Conservation (phyloP, 2,329 filamentous ascomycete genomes). For the Trichoderma harzianum region DNA sequence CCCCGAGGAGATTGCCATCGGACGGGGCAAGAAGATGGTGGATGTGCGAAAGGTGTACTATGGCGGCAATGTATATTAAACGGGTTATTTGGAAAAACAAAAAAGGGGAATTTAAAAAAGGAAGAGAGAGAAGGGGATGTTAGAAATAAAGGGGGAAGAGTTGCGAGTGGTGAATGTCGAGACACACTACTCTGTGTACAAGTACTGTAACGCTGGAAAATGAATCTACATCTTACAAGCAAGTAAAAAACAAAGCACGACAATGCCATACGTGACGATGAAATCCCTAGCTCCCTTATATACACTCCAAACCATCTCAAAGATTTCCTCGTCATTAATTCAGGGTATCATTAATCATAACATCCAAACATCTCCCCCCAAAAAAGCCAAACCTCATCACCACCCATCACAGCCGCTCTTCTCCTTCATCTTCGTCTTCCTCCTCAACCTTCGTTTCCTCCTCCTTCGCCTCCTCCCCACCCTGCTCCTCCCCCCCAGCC, state of each 20-base stretch:
- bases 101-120: neutral
- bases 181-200: slow-evolving; percentile 13
- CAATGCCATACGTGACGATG: neutral
- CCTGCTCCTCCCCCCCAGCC: slow-evolving; percentile 23
- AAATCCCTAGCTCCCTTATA: neutral
- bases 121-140: neutral
- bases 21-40: slow-evolving; percentile 89
- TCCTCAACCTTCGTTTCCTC: neutral
- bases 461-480: neutral
- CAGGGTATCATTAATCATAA: slow-evolving; percentile 1
- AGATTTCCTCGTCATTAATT: neutral
- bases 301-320: no score
- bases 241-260: neutral
- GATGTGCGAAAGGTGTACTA: slow-evolving; percentile 98
- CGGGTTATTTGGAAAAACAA: neutral
- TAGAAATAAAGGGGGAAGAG: neutral
- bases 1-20: slow-evolving; percentile 85
- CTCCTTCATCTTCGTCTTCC: neutral
- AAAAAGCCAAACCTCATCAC: neutral
- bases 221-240: neutral
- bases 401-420: neutral
- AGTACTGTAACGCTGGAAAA: slow-evolving; percentile 7
- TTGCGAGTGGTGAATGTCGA: slow-evolving; percentile 5
- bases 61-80: slow-evolving; percentile 66
- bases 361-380: neutral